Conservation (phyloP, 371 early-diverging fungal genomes). For the Nematocida ausubeli region DNA sequence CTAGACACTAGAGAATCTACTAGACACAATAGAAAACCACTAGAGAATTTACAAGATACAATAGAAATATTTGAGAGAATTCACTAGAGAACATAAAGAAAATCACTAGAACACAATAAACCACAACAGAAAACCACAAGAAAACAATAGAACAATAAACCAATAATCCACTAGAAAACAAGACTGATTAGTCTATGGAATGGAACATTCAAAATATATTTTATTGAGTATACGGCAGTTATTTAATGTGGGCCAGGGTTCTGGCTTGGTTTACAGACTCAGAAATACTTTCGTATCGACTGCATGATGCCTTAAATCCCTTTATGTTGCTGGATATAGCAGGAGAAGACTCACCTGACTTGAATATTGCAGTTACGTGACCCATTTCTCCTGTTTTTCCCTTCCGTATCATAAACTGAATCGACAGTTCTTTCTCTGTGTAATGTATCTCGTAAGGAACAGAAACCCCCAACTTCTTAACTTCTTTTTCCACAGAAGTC, state of each 20-base stretch:
- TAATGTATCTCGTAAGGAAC: constrained; percentile 22
- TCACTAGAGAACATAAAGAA: no score
- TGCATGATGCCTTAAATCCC: background rate
- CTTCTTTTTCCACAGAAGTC: constrained; percentile 48
- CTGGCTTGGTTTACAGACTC: constrained; percentile 23
- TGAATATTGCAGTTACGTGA: constrained; percentile 8
- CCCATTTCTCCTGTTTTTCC: constrained; percentile 47
- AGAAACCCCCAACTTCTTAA: constrained; percentile 25
- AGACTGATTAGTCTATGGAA: no score
- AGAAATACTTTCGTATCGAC: constrained; percentile 39
- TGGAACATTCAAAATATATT: no score
- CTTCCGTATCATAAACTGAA: constrained; percentile 25
- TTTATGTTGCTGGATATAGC: constrained; percentile 41
- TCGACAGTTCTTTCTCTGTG: background rate
- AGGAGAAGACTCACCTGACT: constrained; percentile 1
- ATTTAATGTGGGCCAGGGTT: constrained; percentile 22
- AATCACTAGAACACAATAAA: no score
- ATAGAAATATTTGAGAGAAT: no score
- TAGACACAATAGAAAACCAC: no score
- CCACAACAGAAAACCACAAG: no score
- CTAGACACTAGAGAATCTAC: no score
- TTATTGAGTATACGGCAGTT: background rate
- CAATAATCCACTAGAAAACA: no score
- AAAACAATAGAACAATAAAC: no score
- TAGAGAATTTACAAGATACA: no score